Conservation (phyloP, 208 protist genomes). For the Trypanosoma platydactyli region DNA sequence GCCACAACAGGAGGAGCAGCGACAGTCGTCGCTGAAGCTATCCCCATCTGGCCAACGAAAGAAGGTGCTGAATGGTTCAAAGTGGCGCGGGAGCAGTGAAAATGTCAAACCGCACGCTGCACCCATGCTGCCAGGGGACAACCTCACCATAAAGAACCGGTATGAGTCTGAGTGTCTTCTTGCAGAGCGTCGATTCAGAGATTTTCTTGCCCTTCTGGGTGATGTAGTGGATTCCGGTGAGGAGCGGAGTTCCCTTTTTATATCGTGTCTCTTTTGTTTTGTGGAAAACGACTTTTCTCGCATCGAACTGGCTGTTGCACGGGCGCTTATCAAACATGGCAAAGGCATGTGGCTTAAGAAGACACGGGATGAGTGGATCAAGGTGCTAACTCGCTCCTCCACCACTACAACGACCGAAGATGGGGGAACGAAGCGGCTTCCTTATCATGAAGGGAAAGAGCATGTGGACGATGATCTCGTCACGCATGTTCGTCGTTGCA, state of each 20-base stretch:
- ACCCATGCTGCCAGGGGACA: not conserved
- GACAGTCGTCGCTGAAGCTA: not conserved
- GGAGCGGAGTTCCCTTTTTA: not conserved
- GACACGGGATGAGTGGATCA: constrained; percentile 42
- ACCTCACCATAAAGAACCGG: constrained; percentile 3
- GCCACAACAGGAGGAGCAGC: not conserved
- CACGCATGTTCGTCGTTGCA: constrained; percentile 23
- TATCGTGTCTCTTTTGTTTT: constrained; percentile 50
- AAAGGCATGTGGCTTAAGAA: constrained; percentile 59
- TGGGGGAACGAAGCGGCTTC: constrained; percentile 8
- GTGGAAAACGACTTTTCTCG: constrained; percentile 69
- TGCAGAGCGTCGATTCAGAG: constrained; percentile 15
- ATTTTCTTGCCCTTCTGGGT: constrained; percentile 17
- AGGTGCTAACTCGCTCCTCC: constrained; percentile 15
- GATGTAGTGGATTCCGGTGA: not conserved
- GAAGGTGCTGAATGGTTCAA: not conserved
- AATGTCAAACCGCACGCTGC: not conserved
- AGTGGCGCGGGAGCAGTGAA: not conserved
- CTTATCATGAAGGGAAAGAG: constrained; percentile 25
- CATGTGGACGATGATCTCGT: constrained; percentile 24
- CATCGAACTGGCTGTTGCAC: constrained; percentile 57
- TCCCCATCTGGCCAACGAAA: not conserved
- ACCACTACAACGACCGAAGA: not conserved
- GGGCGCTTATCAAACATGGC: constrained; percentile 69
- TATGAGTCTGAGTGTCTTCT: constrained; percentile 21